Evolutionary conservation across 2,329 filamentous ascomycete species (phyloP).

Genomic region (Neonectria coccinea): DNA sequence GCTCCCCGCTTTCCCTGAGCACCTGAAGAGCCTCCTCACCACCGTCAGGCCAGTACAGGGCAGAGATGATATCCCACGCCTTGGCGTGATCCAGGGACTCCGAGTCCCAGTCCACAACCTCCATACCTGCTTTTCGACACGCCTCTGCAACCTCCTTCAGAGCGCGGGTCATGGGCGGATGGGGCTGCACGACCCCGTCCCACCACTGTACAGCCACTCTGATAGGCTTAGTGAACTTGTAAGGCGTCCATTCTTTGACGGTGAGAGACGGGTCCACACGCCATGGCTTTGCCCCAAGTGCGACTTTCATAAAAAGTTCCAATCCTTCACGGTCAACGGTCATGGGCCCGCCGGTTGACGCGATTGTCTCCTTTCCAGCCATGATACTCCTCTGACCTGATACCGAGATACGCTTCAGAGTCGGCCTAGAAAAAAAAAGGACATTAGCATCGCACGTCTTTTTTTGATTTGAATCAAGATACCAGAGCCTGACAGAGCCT

Average conservation of each 20-base stretch:
- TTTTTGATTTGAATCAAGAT: background rate
- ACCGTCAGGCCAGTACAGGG: constrained; percentile 70
- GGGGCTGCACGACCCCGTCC: constrained; percentile 70
- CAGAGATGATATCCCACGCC: constrained; percentile 58
- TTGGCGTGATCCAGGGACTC: constrained; percentile 64
- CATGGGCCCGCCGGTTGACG: constrained; percentile 50
- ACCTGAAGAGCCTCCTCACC: constrained; percentile 63
- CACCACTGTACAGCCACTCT: constrained; percentile 71
- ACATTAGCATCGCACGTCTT: background rate
- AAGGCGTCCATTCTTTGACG: constrained; percentile 51
- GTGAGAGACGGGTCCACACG: constrained; percentile 49
- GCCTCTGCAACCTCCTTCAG: constrained; percentile 64
- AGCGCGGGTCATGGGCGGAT: constrained; percentile 69
- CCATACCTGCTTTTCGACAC: constrained; percentile 61
- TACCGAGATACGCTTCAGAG: constrained; percentile 47
- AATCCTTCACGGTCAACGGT: constrained; percentile 50
- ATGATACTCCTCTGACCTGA: constrained; percentile 45
- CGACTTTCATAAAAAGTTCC: constrained; percentile 52
- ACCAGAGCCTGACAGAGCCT: background rate
- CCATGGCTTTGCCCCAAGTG: constrained; percentile 50
- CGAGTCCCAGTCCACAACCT: constrained; percentile 66
- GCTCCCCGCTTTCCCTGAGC: constrained; percentile 67
- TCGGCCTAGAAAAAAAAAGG: constrained; percentile 44
- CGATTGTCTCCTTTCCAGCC: constrained; percentile 52
- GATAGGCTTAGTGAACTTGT: constrained; percentile 56